A percentile compares a stretch with the other conserved stretches of the same genome.
Evolutionary conservation across 768 basidiomycete genomes (phyloP).

Genomic region (Termitomyces sp.): DNA sequence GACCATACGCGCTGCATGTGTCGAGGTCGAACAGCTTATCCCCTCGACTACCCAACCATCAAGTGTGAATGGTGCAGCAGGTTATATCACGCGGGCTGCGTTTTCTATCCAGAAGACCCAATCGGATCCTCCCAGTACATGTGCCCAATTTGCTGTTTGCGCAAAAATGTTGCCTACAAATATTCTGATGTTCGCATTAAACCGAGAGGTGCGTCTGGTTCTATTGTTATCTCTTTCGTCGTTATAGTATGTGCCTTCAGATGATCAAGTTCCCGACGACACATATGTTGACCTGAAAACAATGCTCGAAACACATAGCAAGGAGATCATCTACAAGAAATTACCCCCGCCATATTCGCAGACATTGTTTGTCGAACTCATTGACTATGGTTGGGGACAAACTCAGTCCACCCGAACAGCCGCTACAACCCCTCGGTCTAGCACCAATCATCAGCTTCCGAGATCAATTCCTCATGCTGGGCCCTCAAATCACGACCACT

Average conservation of each 20-base stretch:
- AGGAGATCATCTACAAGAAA: constrained; percentile 63
- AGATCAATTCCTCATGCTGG: constrained; percentile 11
- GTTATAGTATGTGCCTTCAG: constrained; percentile 12
- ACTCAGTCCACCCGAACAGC: constrained; percentile 30
- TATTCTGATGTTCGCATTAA: constrained; percentile 75
- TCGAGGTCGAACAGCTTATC: constrained; percentile 57
- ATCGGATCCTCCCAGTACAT: constrained; percentile 36
- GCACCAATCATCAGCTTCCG: constrained; percentile 17
- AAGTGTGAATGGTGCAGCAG: constrained; percentile 63
- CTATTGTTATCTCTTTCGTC: constrained; percentile 4
- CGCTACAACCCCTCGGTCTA: constrained; percentile 15
- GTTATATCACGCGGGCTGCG: constrained; percentile 69
- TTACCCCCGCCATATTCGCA: constrained; percentile 56
- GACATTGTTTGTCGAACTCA: constrained; percentile 72
- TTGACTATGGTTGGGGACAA: constrained; percentile 53
- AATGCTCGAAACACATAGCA: constrained; percentile 73
- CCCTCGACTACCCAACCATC: constrained; percentile 56
- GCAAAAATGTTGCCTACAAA: constrained; percentile 65
- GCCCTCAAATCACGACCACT: constrained; percentile 11
- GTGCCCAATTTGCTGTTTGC: constrained; percentile 75
- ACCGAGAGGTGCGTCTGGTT: constrained; percentile 42
- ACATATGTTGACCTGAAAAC: constrained; percentile 64
- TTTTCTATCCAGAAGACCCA: constrained; percentile 56
- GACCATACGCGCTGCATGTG: constrained; percentile 82
- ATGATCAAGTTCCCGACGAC: constrained; percentile 39